These are phyloP conservation scores for Hansenula sp. DNA, from an alignment of 1,139 yeast species.

Conservation along the genomic window DNA sequence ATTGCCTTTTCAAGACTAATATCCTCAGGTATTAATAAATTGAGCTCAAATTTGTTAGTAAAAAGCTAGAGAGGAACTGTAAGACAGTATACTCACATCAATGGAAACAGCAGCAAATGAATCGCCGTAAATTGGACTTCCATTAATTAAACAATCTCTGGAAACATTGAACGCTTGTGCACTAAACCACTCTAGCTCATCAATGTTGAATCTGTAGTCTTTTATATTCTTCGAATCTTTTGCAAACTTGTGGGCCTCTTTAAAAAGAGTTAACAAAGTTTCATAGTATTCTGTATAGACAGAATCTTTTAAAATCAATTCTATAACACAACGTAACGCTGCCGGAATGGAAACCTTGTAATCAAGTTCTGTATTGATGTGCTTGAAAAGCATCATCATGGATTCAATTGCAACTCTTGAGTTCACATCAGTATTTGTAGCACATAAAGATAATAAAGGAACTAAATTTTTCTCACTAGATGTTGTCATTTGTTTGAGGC, in stretches of 20 bases:
- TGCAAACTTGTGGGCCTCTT: slow-evolving; percentile 15
- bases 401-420: slow-evolving; percentile 17
- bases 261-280: slow-evolving; percentile 10
- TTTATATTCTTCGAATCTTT: slow-evolving; percentile 5
- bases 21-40: slow-evolving; percentile 12
- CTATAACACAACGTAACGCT: slow-evolving; percentile 22
- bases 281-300: slow-evolving; percentile 6
- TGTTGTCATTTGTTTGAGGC: slow-evolving; percentile 6
- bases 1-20: slow-evolving; percentile 13
- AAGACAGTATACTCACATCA: background rate
- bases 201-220: slow-evolving; percentile 9
- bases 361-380: slow-evolving; percentile 8
- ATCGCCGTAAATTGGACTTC: slow-evolving; percentile 12
- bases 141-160: slow-evolving; percentile 8
- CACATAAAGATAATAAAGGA: slow-evolving; percentile 19
- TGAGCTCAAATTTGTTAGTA: slow-evolving; percentile 3
- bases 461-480: slow-evolving; percentile 13
- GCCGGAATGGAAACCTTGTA: slow-evolving; percentile 16
- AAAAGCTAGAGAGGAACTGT: background rate
- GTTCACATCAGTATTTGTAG: slow-evolving; percentile 9
- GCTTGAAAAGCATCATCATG: slow-evolving; percentile 16
- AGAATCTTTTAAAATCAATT: slow-evolving; percentile 18
- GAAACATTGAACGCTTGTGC: slow-evolving; percentile 15
- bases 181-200: slow-evolving; percentile 19
- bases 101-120: slow-evolving; percentile 10